Evolutionary conservation across 176 grass and related monocot genomes (phyloP).

Genomic region (maize (Zea mays)): DNA sequence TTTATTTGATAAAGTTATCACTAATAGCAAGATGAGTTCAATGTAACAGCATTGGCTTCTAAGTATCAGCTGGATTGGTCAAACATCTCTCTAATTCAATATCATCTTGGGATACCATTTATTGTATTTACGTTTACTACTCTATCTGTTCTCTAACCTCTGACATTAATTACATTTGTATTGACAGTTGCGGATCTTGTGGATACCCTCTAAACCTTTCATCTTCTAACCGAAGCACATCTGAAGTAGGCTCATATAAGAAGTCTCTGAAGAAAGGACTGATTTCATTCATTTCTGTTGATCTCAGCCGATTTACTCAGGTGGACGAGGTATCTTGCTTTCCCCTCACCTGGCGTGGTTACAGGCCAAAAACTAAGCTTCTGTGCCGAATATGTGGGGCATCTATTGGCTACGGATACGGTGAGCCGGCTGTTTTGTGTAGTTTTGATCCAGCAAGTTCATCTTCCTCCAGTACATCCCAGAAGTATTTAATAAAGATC

Average conservation of each 20-base stretch:
- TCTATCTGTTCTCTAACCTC: slow-evolving; percentile 7
- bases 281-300: slow-evolving; percentile 55
- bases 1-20: slow-evolving; percentile 20
- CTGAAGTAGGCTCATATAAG: slow-evolving; percentile 49
- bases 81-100: background rate
- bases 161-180: slow-evolving; percentile 33
- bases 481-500: slow-evolving; percentile 70
- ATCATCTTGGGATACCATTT: background rate
- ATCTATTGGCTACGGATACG: slow-evolving; percentile 53
- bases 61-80: background rate
- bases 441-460: slow-evolving; percentile 56
- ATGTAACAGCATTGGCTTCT: background rate
- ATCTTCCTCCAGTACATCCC: slow-evolving; percentile 47
- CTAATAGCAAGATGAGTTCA: background rate
- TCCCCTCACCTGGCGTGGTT: slow-evolving; percentile 48
- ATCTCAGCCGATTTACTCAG: slow-evolving; percentile 71
- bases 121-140: background rate
- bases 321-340: slow-evolving; percentile 60
- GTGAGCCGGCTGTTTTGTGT: slow-evolving; percentile 64
- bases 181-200: slow-evolving; percentile 61
- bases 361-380: slow-evolving; percentile 64
- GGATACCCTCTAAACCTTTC: slow-evolving; percentile 63
- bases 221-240: slow-evolving; percentile 62
- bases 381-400: slow-evolving; percentile 64
- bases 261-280: slow-evolving; percentile 66